Conservation (phyloP, 345 rosid genomes). For the Melaleuca alternifolia region DNA sequence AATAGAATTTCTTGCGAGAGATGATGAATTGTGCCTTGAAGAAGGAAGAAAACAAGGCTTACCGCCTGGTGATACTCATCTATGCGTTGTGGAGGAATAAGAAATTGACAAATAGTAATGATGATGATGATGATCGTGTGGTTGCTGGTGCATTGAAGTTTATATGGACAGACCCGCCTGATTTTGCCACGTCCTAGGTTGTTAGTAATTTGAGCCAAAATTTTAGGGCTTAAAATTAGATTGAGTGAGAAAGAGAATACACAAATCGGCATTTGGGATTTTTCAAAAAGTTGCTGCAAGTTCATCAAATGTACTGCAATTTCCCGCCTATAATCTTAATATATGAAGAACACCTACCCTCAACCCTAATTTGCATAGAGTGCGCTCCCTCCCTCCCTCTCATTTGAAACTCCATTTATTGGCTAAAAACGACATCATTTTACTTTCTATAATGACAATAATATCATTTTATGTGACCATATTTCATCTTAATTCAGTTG, state of each 20-base stretch:
- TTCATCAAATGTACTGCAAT: background rate
- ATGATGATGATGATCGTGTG: too few relatives aligned
- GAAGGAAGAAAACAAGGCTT: background rate
- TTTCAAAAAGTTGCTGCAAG: background rate
- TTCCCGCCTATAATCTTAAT: background rate
- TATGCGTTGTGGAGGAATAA: background rate
- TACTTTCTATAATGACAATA: background rate
- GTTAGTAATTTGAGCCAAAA: background rate
- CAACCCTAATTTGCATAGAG: background rate
- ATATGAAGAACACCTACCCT: background rate
- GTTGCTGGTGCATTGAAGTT: background rate
- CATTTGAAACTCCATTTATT: background rate
- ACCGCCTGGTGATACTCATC: background rate
- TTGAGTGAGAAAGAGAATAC: background rate
- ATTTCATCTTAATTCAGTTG: background rate
- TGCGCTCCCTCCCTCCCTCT: background rate
- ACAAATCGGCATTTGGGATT: background rate
- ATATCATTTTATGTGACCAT: background rate
- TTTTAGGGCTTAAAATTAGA: background rate
- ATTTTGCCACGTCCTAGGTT: background rate
- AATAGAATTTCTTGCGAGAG: background rate
- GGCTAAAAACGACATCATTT: background rate
- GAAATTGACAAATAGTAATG: too few relatives aligned
- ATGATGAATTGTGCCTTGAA: background rate
- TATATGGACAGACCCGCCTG: background rate